Percentiles rank a stretch among this genome's conserved stretches.
Conservation (phyloP, 2,329 filamentous ascomycete genomes). For the Calonectria fujianensis region DNA sequence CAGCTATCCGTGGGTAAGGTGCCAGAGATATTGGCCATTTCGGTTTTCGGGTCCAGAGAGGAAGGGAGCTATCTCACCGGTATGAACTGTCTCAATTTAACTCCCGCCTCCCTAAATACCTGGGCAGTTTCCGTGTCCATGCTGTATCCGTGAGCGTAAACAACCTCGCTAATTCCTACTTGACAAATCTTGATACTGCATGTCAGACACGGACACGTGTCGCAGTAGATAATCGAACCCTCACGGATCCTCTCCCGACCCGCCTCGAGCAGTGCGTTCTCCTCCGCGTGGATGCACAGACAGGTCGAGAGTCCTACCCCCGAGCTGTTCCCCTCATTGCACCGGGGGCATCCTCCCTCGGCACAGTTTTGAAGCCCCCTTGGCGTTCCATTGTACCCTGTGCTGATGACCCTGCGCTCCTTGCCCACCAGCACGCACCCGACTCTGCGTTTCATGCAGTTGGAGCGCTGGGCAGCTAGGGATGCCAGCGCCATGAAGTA, state of each 20-base stretch:
- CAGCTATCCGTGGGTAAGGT: slow-evolving; percentile 43
- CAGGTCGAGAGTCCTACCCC: slow-evolving; percentile 89
- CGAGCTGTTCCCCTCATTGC: slow-evolving; percentile 82
- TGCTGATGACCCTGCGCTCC: slow-evolving; percentile 91
- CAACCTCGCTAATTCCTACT: slow-evolving; percentile 95
- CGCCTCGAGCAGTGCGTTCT: slow-evolving; percentile 96
- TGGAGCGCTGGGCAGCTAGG: slow-evolving; percentile 90
- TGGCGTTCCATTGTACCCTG: slow-evolving; percentile 98
- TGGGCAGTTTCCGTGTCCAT: slow-evolving; percentile 91
- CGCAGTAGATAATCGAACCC: slow-evolving; percentile 90
- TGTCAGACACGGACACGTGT: slow-evolving; percentile 97
- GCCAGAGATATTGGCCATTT: slow-evolving; percentile 30
- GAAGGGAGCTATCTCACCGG: slow-evolving; percentile 75
- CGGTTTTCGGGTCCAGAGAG: slow-evolving; percentile 31
- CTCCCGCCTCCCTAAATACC: slow-evolving; percentile 89
- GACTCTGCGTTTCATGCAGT: slow-evolving; percentile 98
- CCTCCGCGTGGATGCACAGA: slow-evolving; percentile 97
- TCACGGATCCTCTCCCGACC: slow-evolving; percentile 92
- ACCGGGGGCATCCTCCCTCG: slow-evolving; percentile 91
- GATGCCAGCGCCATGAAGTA: slow-evolving; percentile 99
- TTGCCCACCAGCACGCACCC: slow-evolving; percentile 92
- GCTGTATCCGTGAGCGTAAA: slow-evolving; percentile 94
- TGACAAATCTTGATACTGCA: slow-evolving; percentile 99
- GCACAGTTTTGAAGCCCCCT: slow-evolving; percentile 91
- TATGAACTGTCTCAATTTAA: slow-evolving; percentile 89